Base-by-base conservation (phyloP, 306 rosid genomes). In the Vachellia pachyceras region DNA sequence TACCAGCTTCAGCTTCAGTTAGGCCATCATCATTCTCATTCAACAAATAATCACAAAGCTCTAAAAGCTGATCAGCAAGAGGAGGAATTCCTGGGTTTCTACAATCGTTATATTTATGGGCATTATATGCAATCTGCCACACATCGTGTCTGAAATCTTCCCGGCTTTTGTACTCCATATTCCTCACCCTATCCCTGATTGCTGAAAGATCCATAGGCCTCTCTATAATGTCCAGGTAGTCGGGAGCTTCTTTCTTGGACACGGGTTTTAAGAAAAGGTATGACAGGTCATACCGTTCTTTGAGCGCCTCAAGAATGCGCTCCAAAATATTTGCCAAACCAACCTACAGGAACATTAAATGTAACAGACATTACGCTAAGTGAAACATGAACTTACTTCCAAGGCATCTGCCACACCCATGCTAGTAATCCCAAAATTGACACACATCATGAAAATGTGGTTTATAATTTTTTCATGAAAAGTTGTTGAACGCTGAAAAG, bases 271-370 rank as follows among this genome's bases (percentile, higher is more conserved):
- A 39, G 82, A 95, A 95, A 70, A 95, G 92, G 82, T 75, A 88
- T 0, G 97, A 93, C 25, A 95, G 77, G n/a, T 93, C 97, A 14
- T 17, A 33, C 70, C 89, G 86, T 0, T 90, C 93, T 85, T 91
- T 95, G 22, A 92, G 91, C 9, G 83, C 63, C 10, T 93, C 97
- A 64, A 95, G 91, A 61, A 95, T 82, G 73, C 88, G 88, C 95
- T 95, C 99, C 94, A 95, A 90, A 75, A 95, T 91, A 89, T 95
- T 95, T 57, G 99, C 93, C 93, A 95, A 84, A 79, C 95, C 99
- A 88, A 95, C 99, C 95, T 91, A 78, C 37, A 33, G 5, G n/a
- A 35, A 63, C 70, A 73, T 46, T 76, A 3, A 11, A 81, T 50
- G 68, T 25, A 81, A 25, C 75, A 29, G 12, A 73, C 52, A 63